Conservation (phyloP, 306 rosid genomes). For the Argentina anserina region DNA sequence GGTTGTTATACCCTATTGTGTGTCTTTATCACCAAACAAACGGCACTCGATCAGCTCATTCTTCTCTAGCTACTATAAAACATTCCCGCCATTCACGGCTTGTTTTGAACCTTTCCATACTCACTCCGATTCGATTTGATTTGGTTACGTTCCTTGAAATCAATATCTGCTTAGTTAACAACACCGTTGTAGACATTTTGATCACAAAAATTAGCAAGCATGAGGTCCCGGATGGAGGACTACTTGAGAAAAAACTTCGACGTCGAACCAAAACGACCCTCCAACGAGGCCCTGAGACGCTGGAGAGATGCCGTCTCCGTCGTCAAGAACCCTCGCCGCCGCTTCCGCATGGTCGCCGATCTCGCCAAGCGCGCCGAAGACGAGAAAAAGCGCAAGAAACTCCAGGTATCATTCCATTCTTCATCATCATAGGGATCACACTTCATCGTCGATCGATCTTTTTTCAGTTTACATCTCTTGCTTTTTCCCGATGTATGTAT, state of each 20-base stretch:
- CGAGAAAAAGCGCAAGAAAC: slow-evolving; percentile 46
- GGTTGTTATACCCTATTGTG: background rate
- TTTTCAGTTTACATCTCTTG: no score
- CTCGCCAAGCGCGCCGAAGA: slow-evolving; percentile 78
- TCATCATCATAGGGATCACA: no score
- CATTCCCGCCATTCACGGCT: slow-evolving; percentile 18
- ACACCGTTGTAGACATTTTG: background rate
- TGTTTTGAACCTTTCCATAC: slow-evolving; percentile 12
- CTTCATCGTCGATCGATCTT: background rate
- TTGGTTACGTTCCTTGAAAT: background rate
- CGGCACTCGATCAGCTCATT: background rate
- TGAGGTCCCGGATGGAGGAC: slow-evolving; percentile 66
- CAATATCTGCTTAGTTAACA: background rate
- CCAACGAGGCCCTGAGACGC: slow-evolving; percentile 54
- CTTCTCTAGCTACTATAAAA: background rate
- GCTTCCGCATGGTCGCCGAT: slow-evolving; percentile 90
- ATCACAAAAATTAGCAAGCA: slow-evolving; percentile 7
- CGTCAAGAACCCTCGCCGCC: slow-evolving; percentile 85
- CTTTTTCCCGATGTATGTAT: background rate
- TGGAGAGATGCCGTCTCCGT: slow-evolving; percentile 86
- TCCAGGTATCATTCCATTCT: slow-evolving; percentile 46
- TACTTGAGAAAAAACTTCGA: slow-evolving; percentile 65
- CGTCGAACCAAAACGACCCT: slow-evolving; percentile 54
- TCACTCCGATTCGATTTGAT: background rate
- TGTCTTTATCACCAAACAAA: background rate